Evolutionary conservation across 2,329 filamentous ascomycete species (phyloP).

Genomic region (Sporothrix phasma): DNA sequence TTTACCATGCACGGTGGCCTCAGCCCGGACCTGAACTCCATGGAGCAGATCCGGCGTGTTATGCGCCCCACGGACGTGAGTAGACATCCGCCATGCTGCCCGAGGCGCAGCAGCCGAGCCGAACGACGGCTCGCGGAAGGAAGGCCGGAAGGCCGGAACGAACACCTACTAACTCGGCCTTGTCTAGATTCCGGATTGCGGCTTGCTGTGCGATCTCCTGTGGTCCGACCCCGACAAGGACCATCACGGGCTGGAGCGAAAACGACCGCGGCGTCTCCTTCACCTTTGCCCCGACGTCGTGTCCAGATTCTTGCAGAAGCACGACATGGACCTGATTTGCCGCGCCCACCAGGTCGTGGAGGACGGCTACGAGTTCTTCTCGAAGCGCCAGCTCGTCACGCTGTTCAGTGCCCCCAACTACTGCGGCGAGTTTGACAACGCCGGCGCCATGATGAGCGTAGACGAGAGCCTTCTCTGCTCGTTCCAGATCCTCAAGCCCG

Average conservation of each 20-base stretch:
- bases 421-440: conserved; percentile 98
- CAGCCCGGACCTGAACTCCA: conserved; percentile 94
- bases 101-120: too few species aligned
- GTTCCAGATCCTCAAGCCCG: conserved; percentile 99
- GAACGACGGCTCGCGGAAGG: too few species aligned
- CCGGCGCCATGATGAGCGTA: conserved; percentile 99
- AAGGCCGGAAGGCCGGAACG: background rate
- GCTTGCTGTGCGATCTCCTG: conserved; percentile 89
- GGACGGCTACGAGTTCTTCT: conserved; percentile 99
- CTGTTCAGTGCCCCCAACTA: conserved; percentile 98
- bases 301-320: conserved; percentile 93
- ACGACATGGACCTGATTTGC: conserved; percentile 99
- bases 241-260: conserved; percentile 97
- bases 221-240: conserved; percentile 99
- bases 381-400: conserved; percentile 92
- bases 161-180: conserved; percentile 17
- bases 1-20: conserved; percentile 99
- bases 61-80: conserved; percentile 98
- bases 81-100: conserved; percentile 26
- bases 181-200: conserved; percentile 86
- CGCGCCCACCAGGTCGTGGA: conserved; percentile 98
- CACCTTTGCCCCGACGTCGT: conserved; percentile 96
- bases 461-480: conserved; percentile 97
- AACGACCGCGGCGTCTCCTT: conserved; percentile 98
- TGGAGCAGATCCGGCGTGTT: conserved; percentile 98